phyloP scores from a whole-genome alignment of 2,329 filamentous ascomycete species.

The Xylaria sp. region DNA sequence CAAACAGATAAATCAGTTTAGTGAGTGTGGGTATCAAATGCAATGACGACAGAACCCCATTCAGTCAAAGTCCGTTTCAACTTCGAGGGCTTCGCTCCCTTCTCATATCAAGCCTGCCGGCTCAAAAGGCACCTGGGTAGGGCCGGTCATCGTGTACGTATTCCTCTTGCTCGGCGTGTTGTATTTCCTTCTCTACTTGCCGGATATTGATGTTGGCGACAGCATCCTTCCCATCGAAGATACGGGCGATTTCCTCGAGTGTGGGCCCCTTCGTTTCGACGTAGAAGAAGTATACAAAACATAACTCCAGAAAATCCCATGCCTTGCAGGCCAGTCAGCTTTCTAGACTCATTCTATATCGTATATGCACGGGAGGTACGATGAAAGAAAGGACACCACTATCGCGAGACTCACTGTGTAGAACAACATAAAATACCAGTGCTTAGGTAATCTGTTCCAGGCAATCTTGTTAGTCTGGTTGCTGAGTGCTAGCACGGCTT shows the following conservation, averaged over 20 bases:
- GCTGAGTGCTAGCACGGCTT: slow-evolving; percentile 65
- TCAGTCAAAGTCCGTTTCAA: not conserved
- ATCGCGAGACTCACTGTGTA: slow-evolving; percentile 56
- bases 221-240: slow-evolving; percentile 70
- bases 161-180: slow-evolving; percentile 40
- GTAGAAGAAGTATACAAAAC: slow-evolving; percentile 70
- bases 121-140: slow-evolving; percentile 27
- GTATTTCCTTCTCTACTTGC: slow-evolving; percentile 61
- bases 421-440: slow-evolving; percentile 71
- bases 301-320: slow-evolving; percentile 64
- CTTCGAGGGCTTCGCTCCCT: not conserved
- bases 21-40: slow-evolving; percentile 29
- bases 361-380: not conserved
- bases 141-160: slow-evolving; percentile 19
- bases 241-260: slow-evolving; percentile 71
- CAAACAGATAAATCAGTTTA: slow-evolving; percentile 8
- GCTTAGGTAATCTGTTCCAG: slow-evolving; percentile 62
- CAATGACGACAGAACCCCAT: slow-evolving; percentile 9
- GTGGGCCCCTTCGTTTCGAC: slow-evolving; percentile 74
- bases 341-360: not conserved
- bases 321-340: slow-evolving; percentile 40
- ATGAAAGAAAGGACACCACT: not conserved
- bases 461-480: slow-evolving; percentile 69
- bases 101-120: not conserved
- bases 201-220: slow-evolving; percentile 60